A percentile compares a stretch with the other conserved stretches of the same genome.
Conservation (phyloP, 2,329 filamentous ascomycete species). For the Stagonosporopsis rhizophila region DNA sequence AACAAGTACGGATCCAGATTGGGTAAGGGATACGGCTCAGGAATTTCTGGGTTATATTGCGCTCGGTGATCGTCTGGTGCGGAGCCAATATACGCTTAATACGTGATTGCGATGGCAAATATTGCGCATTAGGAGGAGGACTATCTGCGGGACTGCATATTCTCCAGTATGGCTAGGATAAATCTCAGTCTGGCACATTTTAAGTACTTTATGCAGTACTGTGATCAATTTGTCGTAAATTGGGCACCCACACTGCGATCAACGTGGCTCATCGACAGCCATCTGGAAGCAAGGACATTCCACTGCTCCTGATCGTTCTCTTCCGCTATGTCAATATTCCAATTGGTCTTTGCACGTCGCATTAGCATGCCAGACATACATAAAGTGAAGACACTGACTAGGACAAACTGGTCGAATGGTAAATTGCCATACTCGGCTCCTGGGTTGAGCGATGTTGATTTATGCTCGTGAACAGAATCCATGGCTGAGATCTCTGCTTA, state of each 20-base stretch:
- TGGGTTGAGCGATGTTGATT: background rate
- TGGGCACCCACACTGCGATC: too few relatives aligned
- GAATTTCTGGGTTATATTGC: background rate
- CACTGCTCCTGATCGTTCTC: background rate
- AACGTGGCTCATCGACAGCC: background rate
- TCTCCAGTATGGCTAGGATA: background rate
- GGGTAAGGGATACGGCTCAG: background rate
- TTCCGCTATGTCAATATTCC: background rate
- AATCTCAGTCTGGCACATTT: background rate
- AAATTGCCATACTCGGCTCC: background rate
- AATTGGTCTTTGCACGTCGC: background rate
- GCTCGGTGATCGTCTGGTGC: background rate
- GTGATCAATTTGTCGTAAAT: too few relatives aligned
- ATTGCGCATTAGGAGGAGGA: background rate
- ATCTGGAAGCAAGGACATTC: background rate
- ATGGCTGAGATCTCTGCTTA: background rate
- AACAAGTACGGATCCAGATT: conserved; percentile 5
- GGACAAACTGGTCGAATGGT: background rate
- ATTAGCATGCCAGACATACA: background rate
- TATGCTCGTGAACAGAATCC: background rate
- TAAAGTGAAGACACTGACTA: background rate
- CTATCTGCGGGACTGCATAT: background rate
- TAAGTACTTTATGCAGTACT: too few relatives aligned
- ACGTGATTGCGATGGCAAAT: background rate
- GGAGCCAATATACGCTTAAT: background rate